Base-by-base conservation (phyloP, 805 yeast species). In the Ogataea trehaloabstinens region DNA sequence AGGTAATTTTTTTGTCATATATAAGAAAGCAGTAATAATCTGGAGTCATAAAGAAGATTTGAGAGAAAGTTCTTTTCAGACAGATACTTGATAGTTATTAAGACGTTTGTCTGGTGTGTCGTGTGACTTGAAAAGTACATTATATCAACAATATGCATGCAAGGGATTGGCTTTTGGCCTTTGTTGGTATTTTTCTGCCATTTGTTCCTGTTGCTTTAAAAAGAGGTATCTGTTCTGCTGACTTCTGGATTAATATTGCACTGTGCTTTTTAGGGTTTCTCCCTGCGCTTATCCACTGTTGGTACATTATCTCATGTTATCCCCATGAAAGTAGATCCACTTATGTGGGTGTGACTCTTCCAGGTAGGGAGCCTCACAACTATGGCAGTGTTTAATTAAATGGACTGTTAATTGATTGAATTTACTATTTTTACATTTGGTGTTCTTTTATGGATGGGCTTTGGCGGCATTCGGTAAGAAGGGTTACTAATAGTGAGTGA, bases 211-310 rank as follows among this genome's bases (percentile, higher is more conserved):
- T 84, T 18, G 71, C 78, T 34, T 56, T 82, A 45, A 84, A 84
- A 60, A 65, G 85, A 51, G 90, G 90, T 1, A 51, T 73, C 37
- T 68, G 70, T 38, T 73, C 82, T 4, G 73, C 77, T 25, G 85
- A 79, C 52, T 76, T 71, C 48, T 65, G 73, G 64, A 74, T 83
- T 44, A 84, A 83, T 56, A 67, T 83, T 33, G 78, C 83, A 5
- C 70, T 86, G 21, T 82, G 88, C 60, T 53, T 76, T 40, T 67
- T 86, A 31, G 93, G 95, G 1, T 80, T 71, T 56, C 55, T 86
- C 38, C 95, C 95, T 0, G 95, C 93, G 8, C 71, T 85, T 25
- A 60, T 86, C 44, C 95, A 86, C 54, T 67, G 82, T 28, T 81
- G 86, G 76, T 86, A 85, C 60, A 82, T 86, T 52, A 85, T 86